Evolutionary conservation across 2,329 filamentous ascomycete species (phyloP), one percentile per base, ranked within the genome.

Genomic region (Neofusicoccum ribis): DNA sequence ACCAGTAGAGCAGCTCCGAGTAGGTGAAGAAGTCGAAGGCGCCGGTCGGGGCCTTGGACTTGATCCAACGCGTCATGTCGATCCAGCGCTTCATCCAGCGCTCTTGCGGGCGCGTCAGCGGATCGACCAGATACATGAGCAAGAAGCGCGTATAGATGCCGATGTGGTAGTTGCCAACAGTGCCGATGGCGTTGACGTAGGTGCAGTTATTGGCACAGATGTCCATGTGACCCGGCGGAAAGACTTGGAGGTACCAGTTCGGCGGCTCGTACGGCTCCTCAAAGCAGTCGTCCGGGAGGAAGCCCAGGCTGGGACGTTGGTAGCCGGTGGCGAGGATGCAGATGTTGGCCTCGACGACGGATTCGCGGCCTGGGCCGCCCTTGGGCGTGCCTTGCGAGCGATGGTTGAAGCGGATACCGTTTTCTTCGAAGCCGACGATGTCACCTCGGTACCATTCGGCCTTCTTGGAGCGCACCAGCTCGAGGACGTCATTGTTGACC

Each of bases 11-110:
- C 59, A 96, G 80, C 77, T 96, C 92, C 0, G 90, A 84, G 71
- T 96, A 96, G 0, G 92, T 96, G 74, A 96, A 95, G 80, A 96
- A 96, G 74, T 96, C 91, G 71, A 96, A 94, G 0, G 91, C 91
- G 0, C 86, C 88, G 0, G 87, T 91, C 31, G 92, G 91, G 2
- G 89, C 87, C 11, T 83, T 82, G 2, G 77, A 76, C 77, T 96
- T 96, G 66, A 96, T 80, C 3, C 87, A 76, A 36, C 86, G 84
- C 1, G 91, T 96, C 84, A 94, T 91, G 73, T 93, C 90, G 71
- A 96, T 93, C 92, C 92, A 96, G 27, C 87, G 83, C 78, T 90
- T 85, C 91, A 95, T 96, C 86, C 90, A 89, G 68, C 84, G 86
- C 5, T 88, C 82, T 2, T 84, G 85, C 0, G 92, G 92, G 0